A percentile compares a stretch with the other conserved stretches of the same genome.
phyloP scores from a whole-genome alignment of 306 rosid species.

The Cajanus cajan region DNA sequence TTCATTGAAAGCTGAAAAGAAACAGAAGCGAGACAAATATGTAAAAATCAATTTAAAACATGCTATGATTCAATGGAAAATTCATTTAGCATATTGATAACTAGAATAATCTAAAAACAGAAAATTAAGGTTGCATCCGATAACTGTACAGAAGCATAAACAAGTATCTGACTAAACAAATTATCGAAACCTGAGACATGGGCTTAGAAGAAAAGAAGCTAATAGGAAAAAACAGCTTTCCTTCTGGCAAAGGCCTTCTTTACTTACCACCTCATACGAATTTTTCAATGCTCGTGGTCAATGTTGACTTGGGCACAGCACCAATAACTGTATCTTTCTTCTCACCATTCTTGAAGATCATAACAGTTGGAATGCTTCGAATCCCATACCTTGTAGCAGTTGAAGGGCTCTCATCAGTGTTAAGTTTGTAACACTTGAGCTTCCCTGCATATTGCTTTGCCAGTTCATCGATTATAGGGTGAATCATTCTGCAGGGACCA shows the following conservation, averaged over 20 bases:
- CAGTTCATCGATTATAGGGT: constrained; percentile 75
- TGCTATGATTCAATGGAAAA: background rate
- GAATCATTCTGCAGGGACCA: constrained; percentile 98
- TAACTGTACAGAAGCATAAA: constrained; percentile 50
- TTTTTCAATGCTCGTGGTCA: constrained; percentile 82
- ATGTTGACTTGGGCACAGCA: constrained; percentile 81
- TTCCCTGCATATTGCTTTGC: constrained; percentile 70
- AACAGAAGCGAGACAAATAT: background rate
- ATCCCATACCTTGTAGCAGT: constrained; percentile 76
- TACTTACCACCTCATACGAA: constrained; percentile 56
- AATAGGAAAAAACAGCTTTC: constrained; percentile 37
- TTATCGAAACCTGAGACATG: constrained; percentile 30
- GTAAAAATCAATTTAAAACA: constrained; percentile 10
- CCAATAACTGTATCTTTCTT: constrained; percentile 87
- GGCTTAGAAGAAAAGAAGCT: constrained; percentile 30
- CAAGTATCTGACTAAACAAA: constrained; percentile 39
- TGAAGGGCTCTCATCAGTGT: constrained; percentile 68
- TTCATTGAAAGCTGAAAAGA: background rate
- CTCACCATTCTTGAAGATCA: constrained; percentile 80
- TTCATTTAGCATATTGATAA: constrained; percentile 7
- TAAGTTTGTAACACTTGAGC: constrained; percentile 83
- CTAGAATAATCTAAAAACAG: constrained; percentile 36
- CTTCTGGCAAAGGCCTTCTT: constrained; percentile 27
- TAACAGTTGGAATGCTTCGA: constrained; percentile 86
- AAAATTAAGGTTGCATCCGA: constrained; percentile 33